phyloP scores from a whole-genome alignment of 371 early-diverging fungal species.

The Rhizopus microsporus region DNA sequence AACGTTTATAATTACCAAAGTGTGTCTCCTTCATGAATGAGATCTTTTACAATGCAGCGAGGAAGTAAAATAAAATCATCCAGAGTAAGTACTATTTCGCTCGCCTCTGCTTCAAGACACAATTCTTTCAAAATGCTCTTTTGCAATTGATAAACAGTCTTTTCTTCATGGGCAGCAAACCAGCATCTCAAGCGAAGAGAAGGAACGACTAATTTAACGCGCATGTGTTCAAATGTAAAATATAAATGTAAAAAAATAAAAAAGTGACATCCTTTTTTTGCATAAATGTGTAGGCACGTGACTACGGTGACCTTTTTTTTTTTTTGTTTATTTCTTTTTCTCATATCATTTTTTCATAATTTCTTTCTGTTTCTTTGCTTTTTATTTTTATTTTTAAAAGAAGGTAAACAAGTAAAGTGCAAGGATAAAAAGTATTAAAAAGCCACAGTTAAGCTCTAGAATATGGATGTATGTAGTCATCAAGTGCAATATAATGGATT shows the following conservation, averaged over 20 bases:
- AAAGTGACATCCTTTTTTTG: background rate
- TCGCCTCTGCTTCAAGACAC: background rate
- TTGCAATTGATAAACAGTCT: conserved; percentile 11
- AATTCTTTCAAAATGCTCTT: conserved; percentile 11
- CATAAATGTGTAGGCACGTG: conserved; percentile 1
- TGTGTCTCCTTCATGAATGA: conserved; percentile 19
- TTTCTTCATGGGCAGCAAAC: conserved; percentile 10
- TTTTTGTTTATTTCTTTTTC: conserved; percentile 2
- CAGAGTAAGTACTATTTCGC: conserved; percentile 4
- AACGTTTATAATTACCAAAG: background rate
- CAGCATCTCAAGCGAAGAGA: conserved; percentile 1
- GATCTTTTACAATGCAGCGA: conserved; percentile 5
- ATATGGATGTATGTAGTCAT: conserved; percentile 67
- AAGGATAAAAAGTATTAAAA: background rate
- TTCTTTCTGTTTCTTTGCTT: too few species aligned
- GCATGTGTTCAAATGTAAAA: background rate
- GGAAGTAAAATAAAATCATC: conserved; percentile 19
- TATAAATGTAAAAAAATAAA: background rate
- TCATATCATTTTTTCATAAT: background rate
- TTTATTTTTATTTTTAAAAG: background rate
- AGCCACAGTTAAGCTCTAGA: background rate
- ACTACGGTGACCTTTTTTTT: background rate
- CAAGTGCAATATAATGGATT: conserved; percentile 80
- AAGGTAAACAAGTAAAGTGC: background rate
- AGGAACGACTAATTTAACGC: background rate